phyloP scores from a whole-genome alignment of 2,329 filamentous ascomycete species.

The Penicillium glabrum region DNA sequence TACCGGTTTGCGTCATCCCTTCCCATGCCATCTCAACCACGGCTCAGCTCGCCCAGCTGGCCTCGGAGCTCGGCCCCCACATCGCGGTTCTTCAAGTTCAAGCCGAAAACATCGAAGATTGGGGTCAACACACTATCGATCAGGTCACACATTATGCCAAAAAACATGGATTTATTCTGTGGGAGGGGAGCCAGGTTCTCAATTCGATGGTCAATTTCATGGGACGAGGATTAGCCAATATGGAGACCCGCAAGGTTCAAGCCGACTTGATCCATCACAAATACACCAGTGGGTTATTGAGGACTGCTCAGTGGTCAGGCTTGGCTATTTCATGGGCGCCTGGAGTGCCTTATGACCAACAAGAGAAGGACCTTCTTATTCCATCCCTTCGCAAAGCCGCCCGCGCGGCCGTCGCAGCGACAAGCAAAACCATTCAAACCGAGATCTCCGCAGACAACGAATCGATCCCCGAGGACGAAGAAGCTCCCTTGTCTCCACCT shows the following conservation, averaged over 20 bases:
- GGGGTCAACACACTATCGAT: slow-evolving; percentile 55
- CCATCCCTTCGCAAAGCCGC: slow-evolving; percentile 44
- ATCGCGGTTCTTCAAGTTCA: slow-evolving; percentile 63
- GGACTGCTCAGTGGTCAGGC: slow-evolving; percentile 39
- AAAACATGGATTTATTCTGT: slow-evolving; percentile 40
- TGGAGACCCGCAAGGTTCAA: slow-evolving; percentile 32
- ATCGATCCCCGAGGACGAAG: slow-evolving; percentile 12
- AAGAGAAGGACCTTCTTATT: slow-evolving; percentile 43
- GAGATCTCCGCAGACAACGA: slow-evolving; percentile 38
- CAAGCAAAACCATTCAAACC: slow-evolving; percentile 40
- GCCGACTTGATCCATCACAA: slow-evolving; percentile 38
- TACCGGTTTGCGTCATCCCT: slow-evolving; percentile 47
- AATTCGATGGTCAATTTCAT: slow-evolving; percentile 37
- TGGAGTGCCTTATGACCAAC: slow-evolving; percentile 33
- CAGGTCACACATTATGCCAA: slow-evolving; percentile 36
- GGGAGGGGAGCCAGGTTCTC: slow-evolving; percentile 42
- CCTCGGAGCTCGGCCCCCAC: slow-evolving; percentile 59
- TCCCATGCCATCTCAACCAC: slow-evolving; percentile 60
- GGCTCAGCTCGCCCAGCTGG: slow-evolving; percentile 55
- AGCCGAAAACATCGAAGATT: slow-evolving; percentile 63
- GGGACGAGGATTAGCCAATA: slow-evolving; percentile 26
- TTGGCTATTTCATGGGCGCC: slow-evolving; percentile 42
- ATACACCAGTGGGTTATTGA: slow-evolving; percentile 41
- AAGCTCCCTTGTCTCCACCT: slow-evolving; percentile 8
- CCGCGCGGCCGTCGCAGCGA: slow-evolving; percentile 40